These are phyloP conservation scores for Dactylonectria macrodidyma DNA, from an alignment of 2,329 filamentous ascomycete genomes.

Conservation along the genomic window DNA sequence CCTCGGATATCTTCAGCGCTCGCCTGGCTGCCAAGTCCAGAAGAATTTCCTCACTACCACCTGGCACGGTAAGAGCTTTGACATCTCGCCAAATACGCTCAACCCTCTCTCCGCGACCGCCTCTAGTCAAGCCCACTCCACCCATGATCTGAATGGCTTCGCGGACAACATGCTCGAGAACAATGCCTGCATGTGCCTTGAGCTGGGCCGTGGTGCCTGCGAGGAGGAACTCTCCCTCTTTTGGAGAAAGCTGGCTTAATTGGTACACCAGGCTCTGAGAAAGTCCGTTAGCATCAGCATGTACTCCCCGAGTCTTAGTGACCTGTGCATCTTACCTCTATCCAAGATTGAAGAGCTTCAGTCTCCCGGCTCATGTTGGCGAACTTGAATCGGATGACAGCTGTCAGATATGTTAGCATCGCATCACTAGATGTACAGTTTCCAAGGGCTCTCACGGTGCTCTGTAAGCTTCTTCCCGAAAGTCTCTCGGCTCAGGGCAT, in stretches of 20 bases:
- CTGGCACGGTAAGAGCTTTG: constrained; percentile 25
- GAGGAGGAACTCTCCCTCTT: constrained; percentile 17
- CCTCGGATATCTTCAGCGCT: constrained; percentile 15
- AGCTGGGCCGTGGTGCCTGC: constrained; percentile 26
- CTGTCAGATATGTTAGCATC: not conserved
- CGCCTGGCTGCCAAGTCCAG: constrained; percentile 20
- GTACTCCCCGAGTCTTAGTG: not conserved
- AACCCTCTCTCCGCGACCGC: constrained; percentile 16
- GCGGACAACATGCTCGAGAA: constrained; percentile 19
- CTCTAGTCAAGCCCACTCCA: constrained; percentile 20
- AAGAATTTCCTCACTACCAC: constrained; percentile 27
- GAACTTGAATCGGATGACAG: constrained; percentile 23
- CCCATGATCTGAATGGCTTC: constrained; percentile 27
- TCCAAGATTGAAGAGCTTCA: constrained; percentile 23
- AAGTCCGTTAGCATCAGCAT: not conserved
- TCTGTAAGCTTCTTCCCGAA: constrained; percentile 23
- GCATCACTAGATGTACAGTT: not conserved
- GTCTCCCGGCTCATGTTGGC: constrained; percentile 24
- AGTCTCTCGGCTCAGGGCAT: constrained; percentile 24
- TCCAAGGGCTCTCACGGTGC: not conserved
- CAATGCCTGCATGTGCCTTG: constrained; percentile 20
- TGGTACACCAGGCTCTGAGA: constrained; percentile 19
- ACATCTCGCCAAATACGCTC: constrained; percentile 30
- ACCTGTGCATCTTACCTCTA: constrained; percentile 7
- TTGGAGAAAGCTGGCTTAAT: constrained; percentile 5